Evolutionary conservation across 1,284 basidiomycete species (phyloP), one percentile per base, ranked within the genome.

Genomic region (Apiotrichum sp.): DNA sequence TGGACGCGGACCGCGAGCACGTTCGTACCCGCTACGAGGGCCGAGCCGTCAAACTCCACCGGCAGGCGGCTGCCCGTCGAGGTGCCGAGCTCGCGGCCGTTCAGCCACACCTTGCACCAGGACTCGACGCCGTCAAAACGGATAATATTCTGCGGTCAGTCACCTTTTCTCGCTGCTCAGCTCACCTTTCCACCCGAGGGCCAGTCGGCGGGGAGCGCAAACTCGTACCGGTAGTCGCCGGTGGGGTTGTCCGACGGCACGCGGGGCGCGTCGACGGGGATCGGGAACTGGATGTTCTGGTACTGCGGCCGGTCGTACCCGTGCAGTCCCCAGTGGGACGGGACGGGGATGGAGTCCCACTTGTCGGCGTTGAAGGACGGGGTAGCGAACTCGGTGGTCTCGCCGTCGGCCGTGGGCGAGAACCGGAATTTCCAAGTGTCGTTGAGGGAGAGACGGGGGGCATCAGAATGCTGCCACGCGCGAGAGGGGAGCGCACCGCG

Each of bases 101-200:
- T 65, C 13, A 66, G 16, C 62, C 62, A 66, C 1, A 62, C 53
- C 50, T 66, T 66, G 53, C 33, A 53, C 63, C 63, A 66, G 3
- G 55, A 58, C 49, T 66, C 65, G 48, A 66, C 54, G 29, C 65
- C 65, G 33, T 66, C 65, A 31, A 65, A 66, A 2, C 43, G 43
- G 10, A 45, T 10, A 8, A 45, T 6, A 2, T 7, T 33, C 43
- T 45, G 31, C 5, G 2, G 44, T 46, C 31, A 46, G 44, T 8
- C 2, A 8, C 9, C 9, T 14, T 13, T 38, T 4, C 6, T 13
- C 47, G 14, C 4, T 11, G 31, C 49, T n/a, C 39, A 57, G 29
- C 52, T 11, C 42, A 57, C 55, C 44, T 40, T 55, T 14, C 59
- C 59, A 11, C 34, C 35, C 11, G 13, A 13, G 22, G 48, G 52